phyloP scores from a whole-genome alignment of 495 filamentous ascomycete genomes.

The Trichoderma erinaceum region DNA sequence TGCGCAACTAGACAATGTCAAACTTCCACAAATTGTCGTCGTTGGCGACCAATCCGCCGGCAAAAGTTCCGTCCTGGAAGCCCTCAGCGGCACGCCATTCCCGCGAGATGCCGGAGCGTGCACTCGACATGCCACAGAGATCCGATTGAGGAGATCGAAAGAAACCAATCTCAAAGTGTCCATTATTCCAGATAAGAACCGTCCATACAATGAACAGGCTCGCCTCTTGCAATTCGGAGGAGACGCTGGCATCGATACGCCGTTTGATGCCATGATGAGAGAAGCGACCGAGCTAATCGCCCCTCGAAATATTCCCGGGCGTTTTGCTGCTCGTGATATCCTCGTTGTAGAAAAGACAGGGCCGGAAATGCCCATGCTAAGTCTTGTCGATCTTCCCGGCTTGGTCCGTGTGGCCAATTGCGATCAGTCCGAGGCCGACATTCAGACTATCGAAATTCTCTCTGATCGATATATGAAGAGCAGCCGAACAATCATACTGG shows the following conservation, averaged over 20 bases:
- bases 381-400: constrained; percentile 52
- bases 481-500: constrained; percentile 46
- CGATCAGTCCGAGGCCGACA: constrained; percentile 41
- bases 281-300: constrained; percentile 33
- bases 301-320: constrained; percentile 33
- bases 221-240: constrained; percentile 41
- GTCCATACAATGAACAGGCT: constrained; percentile 30
- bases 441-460: constrained; percentile 39
- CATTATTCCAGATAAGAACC: constrained; percentile 44
- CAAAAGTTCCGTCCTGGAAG: constrained; percentile 70
- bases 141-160: constrained; percentile 39
- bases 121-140: constrained; percentile 64
- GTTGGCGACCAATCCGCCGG: constrained; percentile 66
- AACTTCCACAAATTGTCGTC: constrained; percentile 66
- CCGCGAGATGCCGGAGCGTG: constrained; percentile 58
- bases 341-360: constrained; percentile 49
- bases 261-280: constrained; percentile 33
- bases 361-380: constrained; percentile 47
- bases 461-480: constrained; percentile 48
- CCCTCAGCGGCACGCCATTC: constrained; percentile 64
- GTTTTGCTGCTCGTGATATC: constrained; percentile 39
- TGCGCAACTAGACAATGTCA: constrained; percentile 37
- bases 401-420: constrained; percentile 44
- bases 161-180: constrained; percentile 40
- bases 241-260: constrained; percentile 24